Evolutionary conservation across 768 basidiomycete genomes (phyloP).

Genomic region (Amanita pallidorosea): DNA sequence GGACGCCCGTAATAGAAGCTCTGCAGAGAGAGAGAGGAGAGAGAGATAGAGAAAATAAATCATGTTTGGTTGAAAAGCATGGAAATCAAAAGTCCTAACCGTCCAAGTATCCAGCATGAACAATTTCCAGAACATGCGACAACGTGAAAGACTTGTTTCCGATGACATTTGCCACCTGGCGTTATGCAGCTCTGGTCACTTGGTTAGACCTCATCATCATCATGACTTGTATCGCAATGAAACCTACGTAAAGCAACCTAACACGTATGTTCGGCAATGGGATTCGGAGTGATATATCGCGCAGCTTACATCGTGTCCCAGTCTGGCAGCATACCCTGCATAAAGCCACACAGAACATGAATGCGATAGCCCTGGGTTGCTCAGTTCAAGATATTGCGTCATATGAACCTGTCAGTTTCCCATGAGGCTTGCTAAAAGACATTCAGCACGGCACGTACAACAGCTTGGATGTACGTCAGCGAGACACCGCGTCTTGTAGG

Average conservation of each 20-base stretch:
- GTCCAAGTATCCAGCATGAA: slow-evolving; percentile 52
- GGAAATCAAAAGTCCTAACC: slow-evolving; percentile 22
- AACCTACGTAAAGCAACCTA: slow-evolving; percentile 44
- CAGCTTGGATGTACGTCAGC: slow-evolving; percentile 38
- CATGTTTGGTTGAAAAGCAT: background rate
- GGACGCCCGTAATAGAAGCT: slow-evolving; percentile 55
- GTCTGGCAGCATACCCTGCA: slow-evolving; percentile 46
- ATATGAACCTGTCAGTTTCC: slow-evolving; percentile 22
- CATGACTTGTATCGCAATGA: slow-evolving; percentile 2
- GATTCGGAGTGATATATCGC: background rate
- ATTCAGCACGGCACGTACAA: slow-evolving; percentile 27
- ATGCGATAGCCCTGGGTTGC: slow-evolving; percentile 29
- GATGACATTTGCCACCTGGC: slow-evolving; percentile 48
- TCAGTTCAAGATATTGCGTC: slow-evolving; percentile 44
- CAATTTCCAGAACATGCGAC: slow-evolving; percentile 58
- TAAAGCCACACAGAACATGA: slow-evolving; percentile 43
- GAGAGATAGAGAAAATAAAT: no score
- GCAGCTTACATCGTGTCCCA: slow-evolving; percentile 47
- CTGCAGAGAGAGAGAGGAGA: no score
- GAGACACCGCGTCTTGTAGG: slow-evolving; percentile 41
- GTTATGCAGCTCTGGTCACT: slow-evolving; percentile 42
- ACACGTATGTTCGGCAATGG: background rate
- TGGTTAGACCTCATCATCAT: background rate
- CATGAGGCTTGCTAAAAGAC: background rate
- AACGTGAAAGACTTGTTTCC: slow-evolving; percentile 33